phyloP scores from a whole-genome alignment of 2,329 filamentous ascomycete genomes.

The Bipolaris cookei region DNA sequence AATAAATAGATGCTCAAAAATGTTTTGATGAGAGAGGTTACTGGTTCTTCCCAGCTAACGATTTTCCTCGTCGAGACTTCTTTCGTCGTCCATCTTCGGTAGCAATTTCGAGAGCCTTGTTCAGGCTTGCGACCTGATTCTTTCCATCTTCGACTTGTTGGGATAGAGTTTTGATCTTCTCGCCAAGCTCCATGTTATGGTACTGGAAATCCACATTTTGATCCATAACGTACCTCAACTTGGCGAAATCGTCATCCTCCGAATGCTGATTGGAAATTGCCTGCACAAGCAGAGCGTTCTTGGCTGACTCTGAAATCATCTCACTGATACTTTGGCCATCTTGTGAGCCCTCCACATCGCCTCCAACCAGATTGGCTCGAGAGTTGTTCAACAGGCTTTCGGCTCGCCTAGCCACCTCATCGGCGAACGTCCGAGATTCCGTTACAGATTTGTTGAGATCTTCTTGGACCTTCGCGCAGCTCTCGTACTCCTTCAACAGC shows the following conservation, averaged over 20 bases:
- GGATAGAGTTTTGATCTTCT: conserved; percentile 4
- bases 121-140: conserved; percentile 12
- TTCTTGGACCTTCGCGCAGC: not conserved
- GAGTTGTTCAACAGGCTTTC: conserved; percentile 13
- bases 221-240: conserved; percentile 13
- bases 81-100: conserved; percentile 9
- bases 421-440: not conserved
- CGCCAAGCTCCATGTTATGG: not conserved
- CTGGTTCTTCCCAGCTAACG: conserved; percentile 4
- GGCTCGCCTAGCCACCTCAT: conserved; percentile 10
- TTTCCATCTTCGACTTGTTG: conserved; percentile 7
- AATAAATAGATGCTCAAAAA: conserved; percentile 4
- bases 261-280: conserved; percentile 4
- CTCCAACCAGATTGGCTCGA: conserved; percentile 1
- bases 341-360: not conserved
- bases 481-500: conserved; percentile 11
- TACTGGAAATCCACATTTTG: conserved; percentile 15
- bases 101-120: conserved; percentile 15
- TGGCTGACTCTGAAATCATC: conserved; percentile 21
- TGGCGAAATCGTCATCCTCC: conserved; percentile 2
- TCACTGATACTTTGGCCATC: conserved; percentile 18
- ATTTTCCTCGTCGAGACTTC: conserved; percentile 9
- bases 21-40: not conserved
- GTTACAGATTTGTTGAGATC: conserved; percentile 8
- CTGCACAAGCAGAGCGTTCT: conserved; percentile 16